These are phyloP conservation scores for Saturnispora kantuleensis DNA, from an alignment of 805 yeast genomes.

Conservation along the genomic window DNA sequence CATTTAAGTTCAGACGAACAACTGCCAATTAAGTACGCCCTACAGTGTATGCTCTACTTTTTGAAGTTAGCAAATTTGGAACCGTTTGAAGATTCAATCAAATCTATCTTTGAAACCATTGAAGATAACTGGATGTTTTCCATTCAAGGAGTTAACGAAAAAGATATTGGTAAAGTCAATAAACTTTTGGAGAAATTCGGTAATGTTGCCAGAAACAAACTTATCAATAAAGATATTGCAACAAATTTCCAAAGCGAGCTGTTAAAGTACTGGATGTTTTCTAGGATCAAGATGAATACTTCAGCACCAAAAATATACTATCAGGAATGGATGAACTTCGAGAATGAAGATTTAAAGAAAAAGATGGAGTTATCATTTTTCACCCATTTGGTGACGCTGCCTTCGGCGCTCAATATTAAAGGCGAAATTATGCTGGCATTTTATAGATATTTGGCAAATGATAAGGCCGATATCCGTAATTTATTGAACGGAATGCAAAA, in stretches of 20 bases:
- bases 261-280: conserved; percentile 9
- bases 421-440: conserved; percentile 5
- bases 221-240: not conserved
- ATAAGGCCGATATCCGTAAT: not conserved
- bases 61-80: conserved; percentile 10
- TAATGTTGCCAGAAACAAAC: not conserved
- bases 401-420: not conserved
- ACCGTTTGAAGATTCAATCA: not conserved
- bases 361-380: conserved; percentile 20
- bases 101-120: conserved; percentile 3
- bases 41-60: conserved; percentile 11
- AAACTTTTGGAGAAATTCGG: conserved; percentile 6
- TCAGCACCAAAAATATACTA: conserved; percentile 15
- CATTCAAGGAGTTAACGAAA: conserved; percentile 2
- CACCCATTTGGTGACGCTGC: conserved; percentile 3
- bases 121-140: conserved; percentile 7
- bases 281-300: conserved; percentile 1
- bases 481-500: not conserved
- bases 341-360: conserved; percentile 11
- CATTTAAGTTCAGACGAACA: conserved; percentile 7
- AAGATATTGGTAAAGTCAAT: conserved; percentile 5
- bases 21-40: conserved; percentile 6
- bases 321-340: conserved; percentile 26
- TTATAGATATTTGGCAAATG: conserved; percentile 8
- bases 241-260: not conserved